A percentile compares a stretch with the other conserved stretches of the same genome.
These are phyloP conservation scores for Asterochloris erici DNA, from an alignment of 139 green algal genomes.

Conservation along the genomic window DNA sequence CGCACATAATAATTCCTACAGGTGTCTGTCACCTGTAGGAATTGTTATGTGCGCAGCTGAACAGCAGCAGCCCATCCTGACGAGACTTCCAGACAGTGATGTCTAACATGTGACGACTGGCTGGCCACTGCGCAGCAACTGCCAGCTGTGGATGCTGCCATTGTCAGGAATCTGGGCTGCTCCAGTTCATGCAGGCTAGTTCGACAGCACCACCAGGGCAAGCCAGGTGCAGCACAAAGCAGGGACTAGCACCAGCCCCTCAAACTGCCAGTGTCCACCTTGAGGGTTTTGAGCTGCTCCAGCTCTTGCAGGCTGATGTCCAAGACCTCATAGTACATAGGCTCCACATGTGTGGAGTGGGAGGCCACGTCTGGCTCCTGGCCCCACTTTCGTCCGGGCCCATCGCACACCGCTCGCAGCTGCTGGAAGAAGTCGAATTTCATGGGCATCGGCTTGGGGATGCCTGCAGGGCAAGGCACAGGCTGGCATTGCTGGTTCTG, in stretches of 20 bases:
- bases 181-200: neutral
- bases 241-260: neutral
- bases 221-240: neutral
- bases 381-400: neutral
- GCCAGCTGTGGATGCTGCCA: neutral
- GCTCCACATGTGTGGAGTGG: constrained; percentile 28
- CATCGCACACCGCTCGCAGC: neutral
- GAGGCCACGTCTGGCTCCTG: too few relatives aligned
- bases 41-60: too few relatives aligned
- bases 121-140: neutral
- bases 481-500: too few relatives aligned
- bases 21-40: too few relatives aligned
- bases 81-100: too few relatives aligned
- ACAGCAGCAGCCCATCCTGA: too few relatives aligned
- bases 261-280: constrained; percentile 24
- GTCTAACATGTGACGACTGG: too few relatives aligned
- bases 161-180: neutral
- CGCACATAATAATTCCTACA: too few relatives aligned
- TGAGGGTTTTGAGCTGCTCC: constrained; percentile 65
- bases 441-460: constrained; percentile 43
- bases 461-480: too few relatives aligned
- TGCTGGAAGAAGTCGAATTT: constrained; percentile 38
- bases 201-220: neutral
- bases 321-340: constrained; percentile 93
- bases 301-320: constrained; percentile 91